Percentiles rank a stretch among this genome's conserved stretches.
Evolutionary conservation across 1,139 yeast genomes (phyloP).

Genomic region (Geotrichum fermentans): DNA sequence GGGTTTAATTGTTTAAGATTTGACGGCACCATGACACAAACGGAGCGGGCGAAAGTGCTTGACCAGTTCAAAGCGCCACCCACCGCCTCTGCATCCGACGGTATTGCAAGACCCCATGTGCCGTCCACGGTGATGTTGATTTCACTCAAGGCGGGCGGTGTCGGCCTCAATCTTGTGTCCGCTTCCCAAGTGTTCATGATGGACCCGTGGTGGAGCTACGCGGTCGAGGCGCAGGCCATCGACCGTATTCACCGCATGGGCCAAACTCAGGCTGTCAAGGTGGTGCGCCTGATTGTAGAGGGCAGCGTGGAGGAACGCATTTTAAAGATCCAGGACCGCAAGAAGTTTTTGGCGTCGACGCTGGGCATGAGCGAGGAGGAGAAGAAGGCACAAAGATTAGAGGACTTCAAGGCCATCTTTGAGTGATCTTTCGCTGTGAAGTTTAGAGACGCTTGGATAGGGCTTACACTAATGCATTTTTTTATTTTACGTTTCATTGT

Average conservation of each 20-base stretch:
- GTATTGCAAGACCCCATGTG: too few species aligned
- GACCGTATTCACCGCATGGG: constrained; percentile 93
- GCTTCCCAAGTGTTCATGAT: constrained; percentile 85
- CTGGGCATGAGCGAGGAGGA: constrained; percentile 76
- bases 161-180: constrained; percentile 81
- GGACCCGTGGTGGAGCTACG: constrained; percentile 99
- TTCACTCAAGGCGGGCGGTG: constrained; percentile 92
- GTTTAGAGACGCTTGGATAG: not conserved
- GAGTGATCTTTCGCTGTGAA: too few species aligned
- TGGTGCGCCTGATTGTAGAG: constrained; percentile 73
- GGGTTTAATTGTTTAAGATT: constrained; percentile 57
- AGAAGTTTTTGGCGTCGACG: constrained; percentile 79
- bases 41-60: constrained; percentile 60
- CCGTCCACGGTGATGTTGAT: constrained; percentile 49
- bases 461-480: too few species aligned
- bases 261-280: constrained; percentile 67
- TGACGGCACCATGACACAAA: constrained; percentile 73
- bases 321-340: constrained; percentile 81
- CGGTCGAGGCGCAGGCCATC: constrained; percentile 91
- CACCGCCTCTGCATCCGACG: constrained; percentile 35
- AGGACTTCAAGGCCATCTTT: constrained; percentile 74
- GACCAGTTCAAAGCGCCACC: constrained; percentile 45
- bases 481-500: not conserved
- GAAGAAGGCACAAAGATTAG: constrained; percentile 66
- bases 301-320: constrained; percentile 87